Evolutionary conservation across 495 filamentous ascomycete genomes (phyloP), one percentile per base, ranked within the genome.

Genomic region (Astrocystis sublimbata): DNA sequence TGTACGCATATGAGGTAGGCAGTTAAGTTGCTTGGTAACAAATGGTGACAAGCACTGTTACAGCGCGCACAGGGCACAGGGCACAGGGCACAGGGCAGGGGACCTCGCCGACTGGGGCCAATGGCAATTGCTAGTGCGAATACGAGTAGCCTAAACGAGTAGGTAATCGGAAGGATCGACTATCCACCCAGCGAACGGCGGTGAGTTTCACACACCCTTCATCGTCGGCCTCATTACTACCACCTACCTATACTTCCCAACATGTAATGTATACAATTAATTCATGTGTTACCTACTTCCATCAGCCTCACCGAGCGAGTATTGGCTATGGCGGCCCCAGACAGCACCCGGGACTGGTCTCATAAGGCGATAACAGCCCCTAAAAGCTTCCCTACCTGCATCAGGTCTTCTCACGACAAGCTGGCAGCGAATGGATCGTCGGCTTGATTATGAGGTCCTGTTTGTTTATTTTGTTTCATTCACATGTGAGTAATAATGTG

Each of bases 171-270:
- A 24, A 36, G 41, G 30, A 58, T 46, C 24, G 12, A 17, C 15
- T 17, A 45, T 4, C 24, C 26, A 35, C 41, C 54, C n/a, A 45
- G 33, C 46, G 26, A 33, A 15, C 30, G 19, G 58, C 58, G 58
- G 58, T 61, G 58, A 61, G 58, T 61, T 61, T 61, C 58, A 53
- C 52, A 52, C 49, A 17, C n/a, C 46, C 24, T 30, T n/a, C n/a
- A n/a, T n/a, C n/a, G n/a, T n/a, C n/a, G n/a, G n/a, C n/a, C n/a
- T n/a, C n/a, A n/a, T n/a, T n/a, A n/a, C n/a, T n/a, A n/a, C n/a
- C n/a, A n/a, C n/a, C n/a, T n/a, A n/a, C n/a, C n/a, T n/a, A n/a
- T n/a, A n/a, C n/a, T n/a, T n/a, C n/a, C n/a, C n/a, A n/a, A n/a
- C n/a, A n/a, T n/a, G n/a, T n/a, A n/a, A n/a, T n/a, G n/a, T n/a